Evolutionary conservation across 345 rosid genomes (phyloP).

Genomic region (Nephelium lappaceum): DNA sequence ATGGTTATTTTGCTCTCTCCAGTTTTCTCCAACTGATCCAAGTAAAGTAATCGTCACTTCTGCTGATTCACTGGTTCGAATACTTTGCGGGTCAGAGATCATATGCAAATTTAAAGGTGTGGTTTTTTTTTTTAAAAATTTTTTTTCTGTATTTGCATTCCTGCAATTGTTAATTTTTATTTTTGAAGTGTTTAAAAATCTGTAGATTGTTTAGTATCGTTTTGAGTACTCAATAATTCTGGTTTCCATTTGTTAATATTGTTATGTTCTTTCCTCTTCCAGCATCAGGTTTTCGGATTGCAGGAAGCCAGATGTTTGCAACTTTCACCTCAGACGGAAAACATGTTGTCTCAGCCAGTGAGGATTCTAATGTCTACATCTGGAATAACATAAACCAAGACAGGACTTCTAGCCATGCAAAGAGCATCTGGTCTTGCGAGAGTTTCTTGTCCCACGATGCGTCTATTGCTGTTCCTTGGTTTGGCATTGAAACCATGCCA

Average conservation of each 20-base stretch:
- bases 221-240: background rate
- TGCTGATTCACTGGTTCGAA: conserved; percentile 70
- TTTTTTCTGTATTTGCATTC: background rate
- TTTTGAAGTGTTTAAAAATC: background rate
- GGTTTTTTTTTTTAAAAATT: conserved; percentile 14
- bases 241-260: background rate
- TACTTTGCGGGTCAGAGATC: conserved; percentile 51
- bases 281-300: conserved; percentile 51
- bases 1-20: conserved; percentile 21
- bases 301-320: conserved; percentile 61
- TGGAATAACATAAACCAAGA: conserved; percentile 62
- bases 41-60: conserved; percentile 67
- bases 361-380: conserved; percentile 63
- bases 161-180: background rate
- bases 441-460: conserved; percentile 61
- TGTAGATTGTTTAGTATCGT: background rate
- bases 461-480: conserved; percentile 75
- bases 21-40: conserved; percentile 66
- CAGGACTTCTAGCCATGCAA: conserved; percentile 37
- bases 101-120: conserved; percentile 67
- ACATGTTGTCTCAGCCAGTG: conserved; percentile 67
- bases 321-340: conserved; percentile 75
- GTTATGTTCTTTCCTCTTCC: conserved; percentile 17
- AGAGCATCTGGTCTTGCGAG: conserved; percentile 55
- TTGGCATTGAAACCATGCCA: conserved; percentile 36